Conservation (phyloP, 345 rosid species). For the Populus pruinosa region DNA sequence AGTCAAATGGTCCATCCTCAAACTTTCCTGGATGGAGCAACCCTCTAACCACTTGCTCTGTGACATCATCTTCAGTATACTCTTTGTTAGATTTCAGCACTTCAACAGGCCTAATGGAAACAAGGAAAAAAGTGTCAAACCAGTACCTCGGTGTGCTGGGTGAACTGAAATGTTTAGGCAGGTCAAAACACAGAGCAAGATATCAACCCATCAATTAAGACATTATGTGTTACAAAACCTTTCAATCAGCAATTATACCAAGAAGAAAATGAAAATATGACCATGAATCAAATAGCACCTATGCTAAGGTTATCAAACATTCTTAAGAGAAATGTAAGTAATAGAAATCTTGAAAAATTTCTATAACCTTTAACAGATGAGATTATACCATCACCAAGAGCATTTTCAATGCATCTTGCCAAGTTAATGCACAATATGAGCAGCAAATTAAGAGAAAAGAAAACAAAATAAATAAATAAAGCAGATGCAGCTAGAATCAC, state of each 20-base stretch:
- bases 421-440: background rate
- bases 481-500: background rate
- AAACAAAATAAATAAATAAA: background rate
- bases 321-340: background rate
- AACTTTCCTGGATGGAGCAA: constrained; percentile 22
- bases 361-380: background rate
- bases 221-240: background rate
- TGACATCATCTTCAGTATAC: constrained; percentile 90
- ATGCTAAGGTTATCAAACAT: background rate
- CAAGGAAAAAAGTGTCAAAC: background rate
- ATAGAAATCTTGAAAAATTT: background rate
- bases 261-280: background rate
- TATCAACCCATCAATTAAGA: too few relatives aligned
- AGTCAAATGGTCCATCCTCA: constrained; percentile 44
- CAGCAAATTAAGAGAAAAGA: background rate
- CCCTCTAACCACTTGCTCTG: constrained; percentile 47
- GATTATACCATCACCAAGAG: background rate
- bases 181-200: background rate
- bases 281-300: background rate
- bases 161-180: background rate
- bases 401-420: background rate
- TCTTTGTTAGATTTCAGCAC: constrained; percentile 71
- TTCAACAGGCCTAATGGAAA: constrained; percentile 56
- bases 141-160: background rate
- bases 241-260: background rate